These are phyloP conservation scores for Drechslerella dactyloides DNA, from an alignment of 2,329 filamentous ascomycete species.

Conservation along the genomic window DNA sequence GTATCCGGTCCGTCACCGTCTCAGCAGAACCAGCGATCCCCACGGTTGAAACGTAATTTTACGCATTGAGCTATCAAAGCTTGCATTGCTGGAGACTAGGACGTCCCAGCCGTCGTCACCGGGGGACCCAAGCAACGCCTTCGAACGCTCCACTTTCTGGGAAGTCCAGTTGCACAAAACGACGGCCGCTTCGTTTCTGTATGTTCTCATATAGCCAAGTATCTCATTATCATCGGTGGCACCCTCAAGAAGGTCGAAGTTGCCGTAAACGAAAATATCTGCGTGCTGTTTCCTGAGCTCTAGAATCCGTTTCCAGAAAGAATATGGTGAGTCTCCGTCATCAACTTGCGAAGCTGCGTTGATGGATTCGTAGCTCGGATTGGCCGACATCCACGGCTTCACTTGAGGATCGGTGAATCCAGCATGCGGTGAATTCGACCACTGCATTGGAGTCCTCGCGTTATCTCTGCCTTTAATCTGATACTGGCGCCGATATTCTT, in stretches of 20 bases:
- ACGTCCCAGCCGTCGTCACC: slow-evolving; percentile 3
- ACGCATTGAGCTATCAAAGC: neutral
- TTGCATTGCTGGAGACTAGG: slow-evolving; percentile 6
- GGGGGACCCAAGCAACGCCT: slow-evolving; percentile 2
- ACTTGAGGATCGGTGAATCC: slow-evolving; percentile 67
- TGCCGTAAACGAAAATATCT: slow-evolving; percentile 72
- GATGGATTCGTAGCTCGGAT: slow-evolving; percentile 68
- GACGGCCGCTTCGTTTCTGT: slow-evolving; percentile 54
- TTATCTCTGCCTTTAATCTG: slow-evolving; percentile 65
- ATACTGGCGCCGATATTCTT: slow-evolving; percentile 51
- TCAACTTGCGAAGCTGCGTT: slow-evolving; percentile 67
- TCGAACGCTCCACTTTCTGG: slow-evolving; percentile 7
- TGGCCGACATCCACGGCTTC: slow-evolving; percentile 74
- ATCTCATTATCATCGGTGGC: slow-evolving; percentile 63
- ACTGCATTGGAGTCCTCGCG: slow-evolving; percentile 74
- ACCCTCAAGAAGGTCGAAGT: slow-evolving; percentile 64
- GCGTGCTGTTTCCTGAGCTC: slow-evolving; percentile 66
- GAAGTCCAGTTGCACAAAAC: slow-evolving; percentile 56
- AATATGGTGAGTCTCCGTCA: slow-evolving; percentile 64
- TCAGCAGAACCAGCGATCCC: slow-evolving; percentile 18
- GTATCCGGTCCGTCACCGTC: too few species aligned
- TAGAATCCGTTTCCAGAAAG: slow-evolving; percentile 69
- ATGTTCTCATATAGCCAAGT: slow-evolving; percentile 64
- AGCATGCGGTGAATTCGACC: slow-evolving; percentile 67
- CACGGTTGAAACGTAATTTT: slow-evolving; percentile 12